Base-by-base conservation (phyloP, 306 rosid genomes). In the Quercus agrifolia region DNA sequence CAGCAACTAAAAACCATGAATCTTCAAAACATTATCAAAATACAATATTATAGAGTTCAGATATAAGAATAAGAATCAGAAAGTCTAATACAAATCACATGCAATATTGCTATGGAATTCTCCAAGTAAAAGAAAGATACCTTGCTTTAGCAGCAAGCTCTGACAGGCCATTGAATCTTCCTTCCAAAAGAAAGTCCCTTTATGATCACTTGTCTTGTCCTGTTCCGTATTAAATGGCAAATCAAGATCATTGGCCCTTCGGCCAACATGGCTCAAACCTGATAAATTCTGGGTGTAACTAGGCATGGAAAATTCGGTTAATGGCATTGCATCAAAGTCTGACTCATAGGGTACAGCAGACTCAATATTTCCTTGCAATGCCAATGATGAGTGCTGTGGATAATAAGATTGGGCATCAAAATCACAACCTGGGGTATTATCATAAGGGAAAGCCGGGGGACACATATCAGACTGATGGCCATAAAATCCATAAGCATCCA, bases 101-200 rank as follows among this genome's bases (percentile, higher is more conserved):
- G 27, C 67, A 64, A 78, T 55, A 63, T 70, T 59, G 44, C 41
- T 55, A 58, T 30, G 70, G 49, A 12, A 14, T 21, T 25, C 31
- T 67, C 38, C 23, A 21, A 49, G 62, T 51, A 46, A 69, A 11
- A 28, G 41, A 30, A 7, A 81, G 25, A 30, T 74, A 88, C 92
- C 91, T 86, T 85, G 81, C 17, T 66, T 78, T 74, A 67, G 66
- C 70, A 79, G 66, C 66, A 79, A 64, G 76, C 58, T 70, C 41
- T 77, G 80, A 57, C 74, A 66, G 23, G 63, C 76, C 61, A 33
- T 67, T 44, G 88, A 73, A 82, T 62, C 82, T 75, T 70, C 85
- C 30, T 74, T 70, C 56, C 51, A 59, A 28, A 64, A 58, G 83
- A 75, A 73, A 66, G 56, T 61, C 64, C 71, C 71, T 4, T 44